Evolutionary conservation across 2,329 filamentous ascomycete genomes (phyloP).

Genomic region (Fusarium coffeatum): DNA sequence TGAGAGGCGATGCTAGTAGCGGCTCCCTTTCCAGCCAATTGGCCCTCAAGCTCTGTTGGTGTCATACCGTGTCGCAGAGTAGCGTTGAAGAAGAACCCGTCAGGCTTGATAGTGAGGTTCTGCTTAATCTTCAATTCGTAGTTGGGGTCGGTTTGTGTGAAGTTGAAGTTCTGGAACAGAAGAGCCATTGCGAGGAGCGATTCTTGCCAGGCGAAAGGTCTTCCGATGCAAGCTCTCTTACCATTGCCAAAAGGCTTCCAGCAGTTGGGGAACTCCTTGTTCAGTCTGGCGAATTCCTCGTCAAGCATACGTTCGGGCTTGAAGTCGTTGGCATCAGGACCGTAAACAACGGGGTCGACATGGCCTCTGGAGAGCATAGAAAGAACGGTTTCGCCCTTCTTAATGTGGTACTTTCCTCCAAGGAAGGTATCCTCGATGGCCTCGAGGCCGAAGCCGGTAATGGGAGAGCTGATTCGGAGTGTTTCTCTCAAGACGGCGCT

Average conservation of each 20-base stretch:
- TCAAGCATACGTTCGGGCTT: constrained; percentile 79
- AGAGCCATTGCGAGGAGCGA: constrained; percentile 70
- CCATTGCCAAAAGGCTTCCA: constrained; percentile 84
- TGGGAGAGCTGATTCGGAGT: constrained; percentile 70
- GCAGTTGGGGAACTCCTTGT: constrained; percentile 69
- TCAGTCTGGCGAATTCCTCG: constrained; percentile 70
- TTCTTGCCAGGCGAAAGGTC: constrained; percentile 82
- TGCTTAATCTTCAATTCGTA: constrained; percentile 68
- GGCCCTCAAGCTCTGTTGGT: constrained; percentile 60
- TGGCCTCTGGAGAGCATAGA: constrained; percentile 67
- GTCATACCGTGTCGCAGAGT: constrained; percentile 62
- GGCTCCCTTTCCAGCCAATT: constrained; percentile 48
- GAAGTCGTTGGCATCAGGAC: constrained; percentile 73
- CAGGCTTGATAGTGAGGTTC: constrained; percentile 71
- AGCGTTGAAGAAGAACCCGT: constrained; percentile 71
- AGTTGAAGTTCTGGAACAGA: constrained; percentile 78
- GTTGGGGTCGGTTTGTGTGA: constrained; percentile 67
- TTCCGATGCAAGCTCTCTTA: constrained; percentile 75
- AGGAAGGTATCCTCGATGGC: constrained; percentile 66
- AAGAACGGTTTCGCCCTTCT: constrained; percentile 62
- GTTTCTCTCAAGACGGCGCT: constrained; percentile 73
- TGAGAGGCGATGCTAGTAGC: constrained; percentile 15
- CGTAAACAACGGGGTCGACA: constrained; percentile 71
- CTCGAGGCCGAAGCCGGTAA: constrained; percentile 66
- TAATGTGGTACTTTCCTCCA: constrained; percentile 70